Evolutionary conservation across 2,329 filamentous ascomycete species (phyloP), one percentile per base, ranked within the genome.

Genomic region (Microdochium paspali): DNA sequence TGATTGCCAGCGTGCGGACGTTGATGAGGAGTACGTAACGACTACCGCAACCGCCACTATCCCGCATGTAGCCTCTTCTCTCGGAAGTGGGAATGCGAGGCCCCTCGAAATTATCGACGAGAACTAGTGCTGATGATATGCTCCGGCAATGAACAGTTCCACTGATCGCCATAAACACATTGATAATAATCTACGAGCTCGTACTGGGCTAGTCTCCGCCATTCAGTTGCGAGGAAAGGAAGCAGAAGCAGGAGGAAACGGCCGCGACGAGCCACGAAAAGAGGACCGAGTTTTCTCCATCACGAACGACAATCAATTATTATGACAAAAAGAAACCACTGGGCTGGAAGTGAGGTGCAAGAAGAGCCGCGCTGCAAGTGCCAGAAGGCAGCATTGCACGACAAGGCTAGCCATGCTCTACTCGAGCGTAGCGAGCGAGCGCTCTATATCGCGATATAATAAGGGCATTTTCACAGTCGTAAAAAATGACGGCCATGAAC

Each of bases 1-100:
- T 97, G 59, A 93, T 97, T 55, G 87, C 87, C 30, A 93, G 87
- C 60, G 85, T 96, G 56, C 77, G 91, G 66, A 95, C 88, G 49
- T 73, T 97, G 47, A 95, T 95, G 88, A 80, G 91, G 72, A 90
- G 90, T 96, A 77, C 50, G 84, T 79, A 39, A 30, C n/a, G n/a
- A n/a, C n/a, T n/a, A n/a, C n/a, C n/a, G n/a, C n/a, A n/a, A n/a
- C n/a, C n/a, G n/a, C n/a, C n/a, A n/a, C n/a, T n/a, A n/a, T n/a
- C n/a, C n/a, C n/a, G n/a, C n/a, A n/a, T n/a, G n/a, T n/a, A n/a
- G n/a, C n/a, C n/a, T n/a, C n/a, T n/a, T n/a, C n/a, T n/a, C n/a
- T n/a, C n/a, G n/a, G n/a, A n/a, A n/a, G n/a, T n/a, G n/a, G n/a
- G n/a, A n/a, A n/a, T n/a, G n/a, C n/a, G n/a, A n/a, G n/a, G n/a